Conservation (phyloP, 805 yeast species). For the Yamadazyma sp. region DNA sequence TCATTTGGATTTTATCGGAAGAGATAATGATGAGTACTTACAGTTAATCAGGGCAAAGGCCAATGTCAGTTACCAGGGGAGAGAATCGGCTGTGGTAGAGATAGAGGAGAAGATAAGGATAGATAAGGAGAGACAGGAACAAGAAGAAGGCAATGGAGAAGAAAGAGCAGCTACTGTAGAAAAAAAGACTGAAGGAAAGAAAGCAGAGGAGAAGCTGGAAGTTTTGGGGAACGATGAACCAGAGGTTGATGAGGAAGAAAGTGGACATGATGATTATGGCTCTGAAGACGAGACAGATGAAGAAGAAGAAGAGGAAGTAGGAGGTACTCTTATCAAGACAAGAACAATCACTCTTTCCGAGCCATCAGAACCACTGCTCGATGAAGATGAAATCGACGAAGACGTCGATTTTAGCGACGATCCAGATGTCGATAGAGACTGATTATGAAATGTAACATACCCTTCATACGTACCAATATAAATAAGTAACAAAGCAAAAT, state of each 20-base stretch:
- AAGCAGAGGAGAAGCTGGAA: slow-evolving; percentile 48
- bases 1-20: slow-evolving; percentile 49
- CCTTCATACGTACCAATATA: too few relatives aligned
- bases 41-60: slow-evolving; percentile 42
- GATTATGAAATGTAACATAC: too few relatives aligned
- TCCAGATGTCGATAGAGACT: slow-evolving; percentile 5
- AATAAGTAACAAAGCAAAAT: too few relatives aligned
- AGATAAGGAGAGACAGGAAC: slow-evolving; percentile 19
- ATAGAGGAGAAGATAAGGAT: slow-evolving; percentile 17
- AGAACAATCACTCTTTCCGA: too few relatives aligned
- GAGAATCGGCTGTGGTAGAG: slow-evolving; percentile 28
- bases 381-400: slow-evolving; percentile 4
- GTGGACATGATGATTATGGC: neutral
- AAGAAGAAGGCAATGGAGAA: slow-evolving; percentile 18
- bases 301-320: neutral
- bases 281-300: neutral
- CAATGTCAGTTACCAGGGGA: slow-evolving; percentile 41
- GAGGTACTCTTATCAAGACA: neutral
- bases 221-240: slow-evolving; percentile 39
- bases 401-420: slow-evolving; percentile 1
- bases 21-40: slow-evolving; percentile 63
- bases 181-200: slow-evolving; percentile 43
- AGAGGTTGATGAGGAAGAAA: slow-evolving; percentile 12
- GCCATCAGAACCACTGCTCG: neutral
- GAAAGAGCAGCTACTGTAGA: slow-evolving; percentile 37